These are phyloP conservation scores for Fibroporia radiculosa DNA, from an alignment of 768 basidiomycete genomes.

Conservation along the genomic window DNA sequence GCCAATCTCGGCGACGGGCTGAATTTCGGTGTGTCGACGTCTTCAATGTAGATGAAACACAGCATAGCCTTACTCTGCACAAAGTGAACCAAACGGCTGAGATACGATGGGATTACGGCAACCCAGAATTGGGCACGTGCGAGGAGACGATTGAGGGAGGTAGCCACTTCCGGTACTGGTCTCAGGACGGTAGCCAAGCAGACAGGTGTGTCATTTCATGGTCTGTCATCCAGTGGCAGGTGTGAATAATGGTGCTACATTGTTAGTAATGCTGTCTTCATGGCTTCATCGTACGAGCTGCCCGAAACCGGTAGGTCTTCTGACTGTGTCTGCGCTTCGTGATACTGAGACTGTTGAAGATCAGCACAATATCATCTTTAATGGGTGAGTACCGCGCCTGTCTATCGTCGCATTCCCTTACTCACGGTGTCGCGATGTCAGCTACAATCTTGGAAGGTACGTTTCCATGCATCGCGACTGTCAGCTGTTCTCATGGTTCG, in stretches of 20 bases:
- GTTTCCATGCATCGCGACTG: constrained; percentile 41
- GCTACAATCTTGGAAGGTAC: constrained; percentile 74
- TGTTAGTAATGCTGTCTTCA: constrained; percentile 60
- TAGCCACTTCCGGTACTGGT: constrained; percentile 85
- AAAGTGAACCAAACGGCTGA: constrained; percentile 76
- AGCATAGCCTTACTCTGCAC: not conserved
- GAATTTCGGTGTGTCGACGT: constrained; percentile 46
- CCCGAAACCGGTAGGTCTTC: constrained; percentile 45
- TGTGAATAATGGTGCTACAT: not conserved
- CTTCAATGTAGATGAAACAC: not conserved
- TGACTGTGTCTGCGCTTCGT: not conserved
- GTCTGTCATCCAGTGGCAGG: not conserved
- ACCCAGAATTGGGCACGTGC: constrained; percentile 78
- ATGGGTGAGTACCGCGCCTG: constrained; percentile 43
- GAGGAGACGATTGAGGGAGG: constrained; percentile 81
- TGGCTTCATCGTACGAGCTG: constrained; percentile 69
- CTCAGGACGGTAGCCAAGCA: constrained; percentile 57
- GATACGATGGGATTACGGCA: constrained; percentile 81
- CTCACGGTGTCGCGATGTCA: no score
- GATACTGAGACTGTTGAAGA: constrained; percentile 23
- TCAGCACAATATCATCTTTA: constrained; percentile 61
- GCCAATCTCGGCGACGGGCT: constrained; percentile 83
- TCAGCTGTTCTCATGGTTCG: not conserved
- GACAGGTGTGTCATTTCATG: constrained; percentile 40
- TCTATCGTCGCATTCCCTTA: no score